These are phyloP conservation scores for Chytriomyces confervae DNA, from an alignment of 192 early-diverging fungal genomes.

Conservation along the genomic window DNA sequence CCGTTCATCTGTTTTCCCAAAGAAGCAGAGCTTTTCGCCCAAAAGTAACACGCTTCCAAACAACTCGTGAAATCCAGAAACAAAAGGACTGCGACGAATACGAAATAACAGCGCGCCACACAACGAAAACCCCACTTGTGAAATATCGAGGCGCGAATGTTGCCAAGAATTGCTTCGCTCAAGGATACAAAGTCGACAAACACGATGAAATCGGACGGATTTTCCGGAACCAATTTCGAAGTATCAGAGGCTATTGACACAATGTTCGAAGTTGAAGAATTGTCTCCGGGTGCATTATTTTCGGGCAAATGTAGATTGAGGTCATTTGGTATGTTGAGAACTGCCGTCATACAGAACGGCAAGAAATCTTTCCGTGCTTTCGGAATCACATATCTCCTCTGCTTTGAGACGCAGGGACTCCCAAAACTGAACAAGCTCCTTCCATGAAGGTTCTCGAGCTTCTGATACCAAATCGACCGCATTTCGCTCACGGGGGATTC, in stretches of 20 bases:
- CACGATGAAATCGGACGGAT: slow-evolving; percentile 68
- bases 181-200: slow-evolving; percentile 76
- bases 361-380: slow-evolving; percentile 43
- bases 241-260: slow-evolving; percentile 54
- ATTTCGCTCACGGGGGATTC: slow-evolving; percentile 32
- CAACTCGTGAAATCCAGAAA: slow-evolving; percentile 79
- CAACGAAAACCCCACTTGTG: slow-evolving; percentile 63
- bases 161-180: slow-evolving; percentile 54
- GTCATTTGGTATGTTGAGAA: slow-evolving; percentile 49
- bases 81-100: slow-evolving; percentile 62
- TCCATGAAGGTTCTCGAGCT: slow-evolving; percentile 26
- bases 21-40: slow-evolving; percentile 45
- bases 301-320: slow-evolving; percentile 56
- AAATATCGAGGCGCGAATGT: slow-evolving; percentile 48
- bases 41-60: slow-evolving; percentile 50
- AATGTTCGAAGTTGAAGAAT: slow-evolving; percentile 14
- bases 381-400: slow-evolving; percentile 8
- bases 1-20: slow-evolving; percentile 22
- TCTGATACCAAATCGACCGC: slow-evolving; percentile 12
- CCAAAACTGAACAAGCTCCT: slow-evolving; percentile 68
- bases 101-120: slow-evolving; percentile 56
- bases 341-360: slow-evolving; percentile 60
- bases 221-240: slow-evolving; percentile 56
- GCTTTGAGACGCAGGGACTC: slow-evolving; percentile 56
- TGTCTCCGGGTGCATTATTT: not conserved